Evolutionary conservation across 176 grass and related monocot genomes (phyloP).

Genomic region (Typha latifolia): DNA sequence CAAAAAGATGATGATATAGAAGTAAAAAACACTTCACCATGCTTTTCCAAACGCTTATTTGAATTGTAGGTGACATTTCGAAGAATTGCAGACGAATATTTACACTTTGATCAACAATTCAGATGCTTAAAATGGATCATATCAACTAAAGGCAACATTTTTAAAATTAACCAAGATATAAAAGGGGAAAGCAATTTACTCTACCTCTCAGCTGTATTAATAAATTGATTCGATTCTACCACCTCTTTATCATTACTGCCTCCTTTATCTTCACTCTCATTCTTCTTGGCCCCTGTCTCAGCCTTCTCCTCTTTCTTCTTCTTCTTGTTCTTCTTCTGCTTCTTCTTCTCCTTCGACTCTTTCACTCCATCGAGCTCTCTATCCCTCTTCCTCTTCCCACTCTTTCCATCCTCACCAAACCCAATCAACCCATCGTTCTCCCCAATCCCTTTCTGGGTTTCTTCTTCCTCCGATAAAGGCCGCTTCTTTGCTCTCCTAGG

Average conservation of each 20-base stretch:
- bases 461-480: neutral
- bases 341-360: slow-evolving; percentile 18
- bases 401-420: slow-evolving; percentile 45
- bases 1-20: too few relatives aligned
- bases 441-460: slow-evolving; percentile 1
- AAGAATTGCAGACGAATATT: too few relatives aligned
- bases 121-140: too few relatives aligned
- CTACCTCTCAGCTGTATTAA: slow-evolving; percentile 8
- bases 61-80: too few relatives aligned
- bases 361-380: slow-evolving; percentile 22
- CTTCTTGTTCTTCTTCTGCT: slow-evolving; percentile 21
- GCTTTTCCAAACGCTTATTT: too few relatives aligned
- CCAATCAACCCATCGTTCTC: slow-evolving; percentile 18
- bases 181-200: neutral
- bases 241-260: slow-evolving; percentile 6
- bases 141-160: neutral
- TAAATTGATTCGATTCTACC: neutral
- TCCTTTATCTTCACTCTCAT: neutral
- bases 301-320: slow-evolving; percentile 15
- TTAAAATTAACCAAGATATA: neutral
- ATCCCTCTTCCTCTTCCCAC: slow-evolving; percentile 44
- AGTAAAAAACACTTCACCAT: too few relatives aligned
- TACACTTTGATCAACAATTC: too few relatives aligned
- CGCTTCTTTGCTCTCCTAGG: slow-evolving; percentile 20
- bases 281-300: slow-evolving; percentile 2